Base-by-base conservation (phyloP, 129 eudicot species). In the Rutidosis leptorrhynchoides region DNA sequence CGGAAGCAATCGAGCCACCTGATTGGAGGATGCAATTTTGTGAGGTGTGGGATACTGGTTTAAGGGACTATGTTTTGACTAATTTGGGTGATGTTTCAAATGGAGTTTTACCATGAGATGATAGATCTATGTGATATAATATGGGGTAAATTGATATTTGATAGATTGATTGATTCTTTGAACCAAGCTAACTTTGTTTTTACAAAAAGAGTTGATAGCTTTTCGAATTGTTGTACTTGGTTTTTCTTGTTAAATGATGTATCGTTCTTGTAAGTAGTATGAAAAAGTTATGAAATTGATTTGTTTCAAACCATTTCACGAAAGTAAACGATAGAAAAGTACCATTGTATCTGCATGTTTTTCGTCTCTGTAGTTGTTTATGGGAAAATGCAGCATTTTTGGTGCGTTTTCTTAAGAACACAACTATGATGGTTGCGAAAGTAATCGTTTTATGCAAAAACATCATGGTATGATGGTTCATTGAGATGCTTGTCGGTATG, bases 31-130 rank as follows among this genome's bases (percentile, higher is more conserved):
- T 56, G 51, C 82, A 78, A 65, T 93, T 88, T 67, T 93, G 99
- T 82, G 95, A 93, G 74, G 96, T 93, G 46, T 89, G 99, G 99
- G 99, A 93, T 43, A 89, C 99, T 24, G 87, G 95, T 9, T 72
- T 93, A 59, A 78, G 92, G 59, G 99, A 93, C 69, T 86, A 84
- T 64, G 90, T 89, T 77, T 69, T 93, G 74, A 90, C 90, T 15
- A 86, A 89, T 78, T 56, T 93, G 79, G 92, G 75, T 70, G 95
- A 93, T 80, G 69, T 71, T 58, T 59, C 79, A 37, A 89, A 77
- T 16, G 90, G 96, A 66, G 70, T 84, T 73, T 79, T 89, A 58
- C 99, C 99, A 4, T 93, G 99, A 96, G 85, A 84, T 69, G n/a
- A n/a, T n/a, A 73, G 52, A 52, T 71, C 80, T 62, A 25, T 71